A percentile compares a stretch with the other conserved stretches of the same genome.
Conservation (phyloP, 1,139 yeast species). For the Zygosaccharomyces pseudobailii region DNA sequence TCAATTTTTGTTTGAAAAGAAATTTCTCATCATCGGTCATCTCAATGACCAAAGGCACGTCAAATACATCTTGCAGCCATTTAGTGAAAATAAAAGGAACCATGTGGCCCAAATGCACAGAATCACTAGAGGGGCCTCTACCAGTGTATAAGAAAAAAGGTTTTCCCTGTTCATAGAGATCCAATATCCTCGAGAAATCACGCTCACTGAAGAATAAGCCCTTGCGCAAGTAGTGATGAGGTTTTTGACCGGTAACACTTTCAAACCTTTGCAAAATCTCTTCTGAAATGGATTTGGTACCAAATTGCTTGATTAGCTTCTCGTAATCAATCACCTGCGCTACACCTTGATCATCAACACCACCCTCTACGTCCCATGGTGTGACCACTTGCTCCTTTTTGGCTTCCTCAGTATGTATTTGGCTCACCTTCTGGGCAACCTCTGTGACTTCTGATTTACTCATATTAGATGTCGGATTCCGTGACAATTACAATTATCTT, state of each 20-base stretch:
- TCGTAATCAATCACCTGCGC: constrained; percentile 88
- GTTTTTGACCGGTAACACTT: constrained; percentile 78
- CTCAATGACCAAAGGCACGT: constrained; percentile 92
- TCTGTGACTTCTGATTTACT: constrained; percentile 14
- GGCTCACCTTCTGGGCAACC: constrained; percentile 18
- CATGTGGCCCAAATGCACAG: constrained; percentile 97
- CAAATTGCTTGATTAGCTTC: constrained; percentile 79
- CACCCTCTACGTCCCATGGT: constrained; percentile 99
- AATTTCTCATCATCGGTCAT: constrained; percentile 98
- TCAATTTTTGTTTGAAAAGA: constrained; percentile 83
- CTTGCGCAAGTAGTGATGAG: constrained; percentile 88
- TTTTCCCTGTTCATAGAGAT: constrained; percentile 88
- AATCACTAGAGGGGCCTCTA: constrained; percentile 93
- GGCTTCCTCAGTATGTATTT: constrained; percentile 12
- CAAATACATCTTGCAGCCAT: constrained; percentile 98
- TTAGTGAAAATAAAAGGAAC: constrained; percentile 92
- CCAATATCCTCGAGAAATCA: constrained; percentile 75
- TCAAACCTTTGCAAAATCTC: constrained; percentile 76
- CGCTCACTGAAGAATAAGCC: constrained; percentile 94
- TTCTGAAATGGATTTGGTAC: constrained; percentile 66
- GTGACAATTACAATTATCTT: background rate
- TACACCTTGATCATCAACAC: constrained; percentile 82
- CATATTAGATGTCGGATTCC: constrained; percentile 2
- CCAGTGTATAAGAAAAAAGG: constrained; percentile 97
- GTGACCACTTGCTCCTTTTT: constrained; percentile 67